Evolutionary conservation across 371 early-diverging fungal genomes (phyloP), one percentile per base, ranked within the genome.

Genomic region (Mortierella sp.): DNA sequence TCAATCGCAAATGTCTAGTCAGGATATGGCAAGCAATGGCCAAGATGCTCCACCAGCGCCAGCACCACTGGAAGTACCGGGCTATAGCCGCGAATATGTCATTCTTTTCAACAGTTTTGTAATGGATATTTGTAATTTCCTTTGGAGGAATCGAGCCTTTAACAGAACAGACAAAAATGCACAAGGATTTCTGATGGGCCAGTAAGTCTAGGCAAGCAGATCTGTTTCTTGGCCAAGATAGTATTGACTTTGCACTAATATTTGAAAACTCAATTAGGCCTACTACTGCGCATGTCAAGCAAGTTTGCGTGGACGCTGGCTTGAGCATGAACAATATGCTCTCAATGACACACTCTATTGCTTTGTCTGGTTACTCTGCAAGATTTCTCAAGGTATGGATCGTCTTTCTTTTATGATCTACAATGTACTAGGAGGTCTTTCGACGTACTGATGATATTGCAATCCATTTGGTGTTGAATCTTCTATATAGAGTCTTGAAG

Each of bases 71-170:
- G 62, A 58, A 74, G 70, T 76, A 12, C 77, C 84, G 3, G 76
- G 80, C 23, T 84, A 86, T 55, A 83, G 79, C 10, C 70, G 82
- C 40, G 84, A 85, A 3, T 86, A 88, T 61, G 80, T 91, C 12
- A 73, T 84, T 8, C 75, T 80, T 29, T 89, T 91, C 67, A 91
- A 91, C 79, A 83, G 86, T 3, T 88, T 84, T 63, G 85, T 89
- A 23, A 86, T 85, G 82, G 90, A 89, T 43, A 75, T 89, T 3
- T 91, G 89, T 64, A 88, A 86, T 59, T 76, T 86, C 23, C 45
- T 89, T 15, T 91, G 89, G 89, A 70, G 86, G 34, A 86, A 85
- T 26, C 70, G 83, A 0, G 85, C 85, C 0, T 81, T 88, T 35
- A 83, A 81, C 57, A 76, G 78, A 37, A 29, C 66, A 23, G 83